Conservation (phyloP, 257 asterid genomes). For the Echites panduratus region DNA sequence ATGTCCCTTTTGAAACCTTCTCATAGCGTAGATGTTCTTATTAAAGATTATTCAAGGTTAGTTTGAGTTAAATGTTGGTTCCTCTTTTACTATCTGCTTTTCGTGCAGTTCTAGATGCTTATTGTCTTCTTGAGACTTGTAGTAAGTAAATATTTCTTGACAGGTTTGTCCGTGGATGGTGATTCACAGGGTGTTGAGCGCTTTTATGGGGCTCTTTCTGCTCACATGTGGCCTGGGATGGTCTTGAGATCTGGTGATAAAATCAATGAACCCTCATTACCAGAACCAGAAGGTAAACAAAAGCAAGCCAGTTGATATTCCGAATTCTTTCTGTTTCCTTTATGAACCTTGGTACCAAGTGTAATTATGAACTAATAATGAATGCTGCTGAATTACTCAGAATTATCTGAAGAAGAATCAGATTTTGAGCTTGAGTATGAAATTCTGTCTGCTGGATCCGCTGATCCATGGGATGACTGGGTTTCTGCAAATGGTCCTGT, state of each 20-base stretch:
- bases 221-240: conserved; percentile 99
- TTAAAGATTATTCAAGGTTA: background rate
- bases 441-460: conserved; percentile 66
- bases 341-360: background rate
- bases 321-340: background rate
- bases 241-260: conserved; percentile 82
- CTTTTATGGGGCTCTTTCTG: conserved; percentile 81
- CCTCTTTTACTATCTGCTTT: background rate
- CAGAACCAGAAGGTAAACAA: conserved; percentile 61
- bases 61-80: background rate
- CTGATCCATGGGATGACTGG: conserved; percentile 77
- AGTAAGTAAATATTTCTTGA: conserved; percentile 4
- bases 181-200: conserved; percentile 95
- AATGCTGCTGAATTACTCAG: conserved; percentile 32
- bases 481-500: conserved; percentile 55
- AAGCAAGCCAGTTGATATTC: background rate
- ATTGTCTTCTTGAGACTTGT: background rate
- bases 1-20: background rate
- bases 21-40: background rate
- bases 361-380: background rate
- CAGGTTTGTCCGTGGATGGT: conserved; percentile 56
- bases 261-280: conserved; percentile 66
- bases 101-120: background rate
- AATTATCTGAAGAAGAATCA: conserved; percentile 68
- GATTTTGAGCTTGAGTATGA: conserved; percentile 76